Base-by-base conservation (phyloP, 306 rosid species). In the Chamaecrista fasciculata region DNA sequence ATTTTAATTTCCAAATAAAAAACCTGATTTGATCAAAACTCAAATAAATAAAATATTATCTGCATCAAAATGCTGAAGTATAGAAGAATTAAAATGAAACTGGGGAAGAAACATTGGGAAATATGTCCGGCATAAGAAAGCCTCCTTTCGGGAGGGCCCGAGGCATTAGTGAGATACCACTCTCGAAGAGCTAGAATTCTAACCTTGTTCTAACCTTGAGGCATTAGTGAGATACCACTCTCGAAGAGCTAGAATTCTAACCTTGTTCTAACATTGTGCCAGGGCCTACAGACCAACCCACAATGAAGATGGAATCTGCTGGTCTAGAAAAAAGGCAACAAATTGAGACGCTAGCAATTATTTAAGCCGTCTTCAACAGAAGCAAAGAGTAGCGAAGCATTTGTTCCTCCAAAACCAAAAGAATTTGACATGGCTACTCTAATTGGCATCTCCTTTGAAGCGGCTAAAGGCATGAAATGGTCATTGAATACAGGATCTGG, bases 401-500 rank as follows among this genome's bases (percentile, higher is more conserved):
- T 94, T 79, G 98, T 94, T 71, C 98, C 98, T 78, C 97, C 96
- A 60, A 94, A 90, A 56, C 98, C 97, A 19, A 94, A 94, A 55
- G 97, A 94, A 77, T 94, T 94, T 16, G 98, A 94, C 82, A 90
- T 77, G 28, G 92, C 95, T 16, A 81, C 91, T 77, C 80, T 76
- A 24, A 94, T 88, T 19, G 86, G 81, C 85, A 88, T 86, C 69
- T 81, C 78, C 78, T 80, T 82, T 31, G 95, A 82, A 76, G 75
- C 66, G 46, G 80, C 62, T 78, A 94, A 70, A 51, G 98, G 97
- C 86, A 69, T 82, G 86, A 90, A 90, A 12, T 63, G 71, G 50
- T 86, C 78, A n/a, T 70, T 33, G 75, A 94, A 88, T 66, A 86
- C 63, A 47, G 94, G 84, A 84, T 90, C 98, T 19, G 98, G 98